A percentile compares a stretch with the other conserved stretches of the same genome.
Conservation (phyloP, 2,329 filamentous ascomycete species). For the Pseudocercospora pini-densiflorae region DNA sequence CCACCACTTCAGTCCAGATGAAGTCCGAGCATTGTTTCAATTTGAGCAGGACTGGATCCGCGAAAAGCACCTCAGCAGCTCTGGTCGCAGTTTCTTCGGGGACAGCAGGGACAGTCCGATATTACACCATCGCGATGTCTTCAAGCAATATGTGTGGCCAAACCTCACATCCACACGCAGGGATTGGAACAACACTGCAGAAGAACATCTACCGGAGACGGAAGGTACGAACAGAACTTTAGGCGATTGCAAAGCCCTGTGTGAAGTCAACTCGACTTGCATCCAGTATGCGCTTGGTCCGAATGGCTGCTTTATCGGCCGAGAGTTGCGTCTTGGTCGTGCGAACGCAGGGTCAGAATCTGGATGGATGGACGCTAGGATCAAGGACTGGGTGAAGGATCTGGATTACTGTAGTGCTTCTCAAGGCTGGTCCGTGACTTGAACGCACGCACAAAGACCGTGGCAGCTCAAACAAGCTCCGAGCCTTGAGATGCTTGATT, state of each 20-base stretch:
- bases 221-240: conserved; percentile 15
- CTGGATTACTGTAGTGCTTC: conserved; percentile 22
- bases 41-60: conserved; percentile 38
- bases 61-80: not conserved
- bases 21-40: conserved; percentile 34
- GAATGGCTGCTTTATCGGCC: conserved; percentile 30
- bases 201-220: conserved; percentile 25
- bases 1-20: conserved; percentile 37
- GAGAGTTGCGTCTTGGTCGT: conserved; percentile 27
- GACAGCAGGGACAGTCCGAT: conserved; percentile 21
- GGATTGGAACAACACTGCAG: conserved; percentile 36
- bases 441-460: conserved; percentile 9
- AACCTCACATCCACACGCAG: conserved; percentile 25
- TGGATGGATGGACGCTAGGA: conserved; percentile 33
- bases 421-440: conserved; percentile 25
- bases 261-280: conserved; percentile 29
- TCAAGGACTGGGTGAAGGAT: conserved; percentile 25
- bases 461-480: not conserved
- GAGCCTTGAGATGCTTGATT: not conserved
- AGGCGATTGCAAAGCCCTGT: conserved; percentile 33
- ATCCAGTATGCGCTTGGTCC: conserved; percentile 32
- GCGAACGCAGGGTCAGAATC: conserved; percentile 22
- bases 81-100: conserved; percentile 13
- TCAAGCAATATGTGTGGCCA: conserved; percentile 34
- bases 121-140: conserved; percentile 38